Evolutionary conservation across 352 stramenopile genomes (phyloP).

Genomic region (Aphanomyces invadans): DNA sequence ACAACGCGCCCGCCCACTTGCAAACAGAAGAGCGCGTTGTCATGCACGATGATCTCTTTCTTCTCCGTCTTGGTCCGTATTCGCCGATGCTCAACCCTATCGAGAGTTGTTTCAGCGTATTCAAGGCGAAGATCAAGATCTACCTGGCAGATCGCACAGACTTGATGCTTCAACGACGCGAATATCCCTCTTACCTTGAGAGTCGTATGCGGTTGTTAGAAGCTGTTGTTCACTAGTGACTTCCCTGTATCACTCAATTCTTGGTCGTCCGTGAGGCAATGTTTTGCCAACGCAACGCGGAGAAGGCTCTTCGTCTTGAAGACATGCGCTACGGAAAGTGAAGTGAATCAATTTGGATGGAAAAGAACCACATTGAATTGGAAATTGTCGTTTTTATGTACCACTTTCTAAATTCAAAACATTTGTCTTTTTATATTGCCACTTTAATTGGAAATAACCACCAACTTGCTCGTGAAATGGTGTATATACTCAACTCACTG

Average conservation of each 20-base stretch:
- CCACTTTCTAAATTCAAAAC: too few relatives aligned
- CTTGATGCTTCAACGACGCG: not conserved
- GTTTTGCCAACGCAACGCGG: constrained; percentile 4
- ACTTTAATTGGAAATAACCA: too few relatives aligned
- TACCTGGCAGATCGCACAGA: not conserved
- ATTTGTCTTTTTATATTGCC: too few relatives aligned
- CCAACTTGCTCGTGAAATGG: too few relatives aligned
- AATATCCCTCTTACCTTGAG: not conserved
- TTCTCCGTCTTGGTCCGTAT: constrained; percentile 25
- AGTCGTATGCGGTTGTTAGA: not conserved
- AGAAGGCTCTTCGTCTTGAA: constrained; percentile 7
- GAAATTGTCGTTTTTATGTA: too few relatives aligned
- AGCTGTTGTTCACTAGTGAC: not conserved
- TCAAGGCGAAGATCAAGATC: not conserved
- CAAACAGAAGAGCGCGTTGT: constrained; percentile 12
- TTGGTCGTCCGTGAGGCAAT: not conserved
- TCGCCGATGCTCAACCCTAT: constrained; percentile 29
- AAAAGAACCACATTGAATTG: not conserved
- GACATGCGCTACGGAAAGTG: not conserved
- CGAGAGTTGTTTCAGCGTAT: constrained; percentile 24
- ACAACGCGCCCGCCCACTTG: constrained; percentile 25
- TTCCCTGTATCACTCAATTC: not conserved
- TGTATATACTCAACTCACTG: too few relatives aligned
- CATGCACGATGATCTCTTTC: constrained; percentile 19
- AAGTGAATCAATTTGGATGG: not conserved